A percentile compares a stretch with the other conserved stretches of the same genome.
Evolutionary conservation across 805 yeast genomes (phyloP).

Genomic region (Kazachstania kunashirensis): DNA sequence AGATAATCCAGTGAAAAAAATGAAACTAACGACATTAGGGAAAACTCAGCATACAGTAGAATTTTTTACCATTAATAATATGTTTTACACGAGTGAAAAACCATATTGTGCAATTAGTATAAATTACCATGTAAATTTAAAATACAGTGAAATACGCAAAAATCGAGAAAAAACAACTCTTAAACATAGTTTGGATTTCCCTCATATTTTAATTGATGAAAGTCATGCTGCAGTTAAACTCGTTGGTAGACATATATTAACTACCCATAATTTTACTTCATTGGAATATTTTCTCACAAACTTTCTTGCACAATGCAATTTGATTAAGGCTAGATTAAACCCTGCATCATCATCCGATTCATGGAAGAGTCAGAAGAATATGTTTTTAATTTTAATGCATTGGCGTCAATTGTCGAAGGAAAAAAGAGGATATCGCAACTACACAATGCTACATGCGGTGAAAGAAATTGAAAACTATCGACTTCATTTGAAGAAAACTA

Average conservation of each 20-base stretch:
- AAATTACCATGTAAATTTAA: background rate
- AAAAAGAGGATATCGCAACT: constrained; percentile 19
- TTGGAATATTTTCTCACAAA: constrained; percentile 25
- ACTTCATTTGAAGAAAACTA: constrained; percentile 18
- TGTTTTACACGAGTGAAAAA: background rate
- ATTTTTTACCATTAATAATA: background rate
- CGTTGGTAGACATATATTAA: constrained; percentile 17
- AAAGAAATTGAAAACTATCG: constrained; percentile 27
- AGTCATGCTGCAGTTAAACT: constrained; percentile 6
- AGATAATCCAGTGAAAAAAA: too few species aligned
- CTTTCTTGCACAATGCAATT: constrained; percentile 22
- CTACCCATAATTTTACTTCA: constrained; percentile 20
- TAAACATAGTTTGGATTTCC: constrained; percentile 3
- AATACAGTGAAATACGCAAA: background rate
- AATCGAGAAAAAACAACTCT: background rate
- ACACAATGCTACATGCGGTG: constrained; percentile 24
- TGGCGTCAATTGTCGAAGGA: constrained; percentile 26
- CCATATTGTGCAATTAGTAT: constrained; percentile 3
- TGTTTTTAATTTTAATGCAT: constrained; percentile 20
- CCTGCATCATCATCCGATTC: constrained; percentile 19
- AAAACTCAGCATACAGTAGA: background rate
- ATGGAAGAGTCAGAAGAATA: constrained; percentile 22
- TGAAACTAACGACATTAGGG: background rate
- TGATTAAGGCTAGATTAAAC: constrained; percentile 20
- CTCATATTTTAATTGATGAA: constrained; percentile 5